phyloP scores from a whole-genome alignment of 2,329 filamentous ascomycete species.

The Calonectria honghensis region DNA sequence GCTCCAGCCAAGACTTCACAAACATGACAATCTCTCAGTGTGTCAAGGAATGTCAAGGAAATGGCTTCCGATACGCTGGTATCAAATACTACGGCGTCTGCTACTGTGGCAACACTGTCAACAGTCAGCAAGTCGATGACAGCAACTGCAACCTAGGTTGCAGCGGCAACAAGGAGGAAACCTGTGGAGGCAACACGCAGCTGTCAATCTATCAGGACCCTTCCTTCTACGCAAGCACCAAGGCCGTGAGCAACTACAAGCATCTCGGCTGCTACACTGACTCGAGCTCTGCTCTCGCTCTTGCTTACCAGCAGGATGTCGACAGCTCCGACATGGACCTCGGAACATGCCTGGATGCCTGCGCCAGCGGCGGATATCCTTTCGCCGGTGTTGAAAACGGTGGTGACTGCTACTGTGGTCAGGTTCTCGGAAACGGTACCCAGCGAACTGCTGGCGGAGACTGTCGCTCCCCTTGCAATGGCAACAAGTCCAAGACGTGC shows the following conservation, averaged over 20 bases:
- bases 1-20: conserved; percentile 60
- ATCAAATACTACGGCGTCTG: conserved; percentile 72
- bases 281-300: conserved; percentile 63
- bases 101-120: conserved; percentile 71
- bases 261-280: conserved; percentile 78
- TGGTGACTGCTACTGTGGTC: conserved; percentile 71
- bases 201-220: conserved; percentile 71
- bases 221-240: conserved; percentile 67
- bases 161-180: conserved; percentile 65
- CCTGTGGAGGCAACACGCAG: conserved; percentile 67
- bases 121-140: conserved; percentile 70
- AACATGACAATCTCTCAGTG: conserved; percentile 70
- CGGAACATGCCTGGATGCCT: conserved; percentile 65
- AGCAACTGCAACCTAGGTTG: conserved; percentile 76
- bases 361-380: conserved; percentile 66
- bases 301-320: conserved; percentile 66
- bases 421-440: conserved; percentile 70
- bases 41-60: conserved; percentile 70
- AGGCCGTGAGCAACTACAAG: conserved; percentile 71
- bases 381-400: conserved; percentile 70
- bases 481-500: conserved; percentile 65
- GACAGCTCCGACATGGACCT: conserved; percentile 63
- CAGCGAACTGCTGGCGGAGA: conserved; percentile 58
- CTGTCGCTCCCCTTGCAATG: conserved; percentile 73
- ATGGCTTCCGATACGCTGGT: conserved; percentile 71